Conservation (phyloP, 1,284 basidiomycete genomes). For the Bjerkandera adusta region DNA sequence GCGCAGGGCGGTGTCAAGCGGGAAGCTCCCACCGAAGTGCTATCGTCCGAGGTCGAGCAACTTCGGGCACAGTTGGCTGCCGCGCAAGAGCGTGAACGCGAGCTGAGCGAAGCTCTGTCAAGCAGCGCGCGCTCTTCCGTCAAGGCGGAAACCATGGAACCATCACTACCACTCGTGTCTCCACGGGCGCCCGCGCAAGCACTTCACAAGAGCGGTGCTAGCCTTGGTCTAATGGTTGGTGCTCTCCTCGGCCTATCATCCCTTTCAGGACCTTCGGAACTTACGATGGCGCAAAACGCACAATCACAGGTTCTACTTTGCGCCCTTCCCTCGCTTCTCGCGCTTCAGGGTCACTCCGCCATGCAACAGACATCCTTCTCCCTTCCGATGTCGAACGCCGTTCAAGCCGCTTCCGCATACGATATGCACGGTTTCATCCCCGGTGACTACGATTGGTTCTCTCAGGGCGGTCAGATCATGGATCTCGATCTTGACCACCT, state of each 20-base stretch:
- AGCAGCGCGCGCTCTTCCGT: constrained; percentile 35
- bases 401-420: constrained; percentile 41
- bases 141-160: constrained; percentile 54
- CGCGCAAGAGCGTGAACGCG: constrained; percentile 62
- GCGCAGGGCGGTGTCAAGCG: constrained; percentile 33
- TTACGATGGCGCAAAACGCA: background rate
- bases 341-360: constrained; percentile 52
- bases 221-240: constrained; percentile 69
- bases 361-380: constrained; percentile 51
- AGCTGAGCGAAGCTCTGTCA: constrained; percentile 59
- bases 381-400: constrained; percentile 41
- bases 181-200: constrained; percentile 38
- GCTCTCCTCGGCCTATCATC: background rate
- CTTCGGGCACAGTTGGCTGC: constrained; percentile 63
- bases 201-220: constrained; percentile 50
- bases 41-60: constrained; percentile 60
- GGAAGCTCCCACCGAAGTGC: constrained; percentile 29
- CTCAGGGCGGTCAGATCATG: constrained; percentile 42
- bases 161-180: constrained; percentile 39
- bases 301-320: constrained; percentile 73
- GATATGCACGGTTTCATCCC: constrained; percentile 42
- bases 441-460: constrained; percentile 56
- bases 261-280: background rate
- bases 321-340: constrained; percentile 71
- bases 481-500: constrained; percentile 49